phyloP scores from a whole-genome alignment of 768 basidiomycete species.

The Tricholomella constricta region DNA sequence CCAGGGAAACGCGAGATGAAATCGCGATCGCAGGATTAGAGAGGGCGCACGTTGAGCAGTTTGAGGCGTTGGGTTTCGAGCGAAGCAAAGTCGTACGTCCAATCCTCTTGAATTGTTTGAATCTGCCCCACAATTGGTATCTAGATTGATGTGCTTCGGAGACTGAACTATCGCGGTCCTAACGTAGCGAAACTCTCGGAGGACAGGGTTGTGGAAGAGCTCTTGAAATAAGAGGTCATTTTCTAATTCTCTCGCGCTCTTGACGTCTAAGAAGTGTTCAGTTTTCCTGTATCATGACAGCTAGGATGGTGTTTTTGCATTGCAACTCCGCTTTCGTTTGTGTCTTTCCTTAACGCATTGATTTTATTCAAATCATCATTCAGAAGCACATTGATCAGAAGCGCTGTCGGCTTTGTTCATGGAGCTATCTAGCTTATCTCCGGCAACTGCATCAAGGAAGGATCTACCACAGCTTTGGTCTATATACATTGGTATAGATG shows the following conservation, averaged over 20 bases:
- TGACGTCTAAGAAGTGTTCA: background rate
- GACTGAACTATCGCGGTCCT: conserved; percentile 83
- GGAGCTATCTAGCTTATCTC: background rate
- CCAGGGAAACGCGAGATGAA: conserved; percentile 52
- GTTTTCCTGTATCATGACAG: background rate
- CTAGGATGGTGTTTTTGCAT: conserved; percentile 7
- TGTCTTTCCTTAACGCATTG: background rate
- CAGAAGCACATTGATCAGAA: background rate
- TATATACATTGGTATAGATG: background rate
- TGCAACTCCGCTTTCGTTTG: background rate
- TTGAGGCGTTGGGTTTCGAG: conserved; percentile 82
- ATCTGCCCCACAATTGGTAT: conserved; percentile 1
- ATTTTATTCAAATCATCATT: background rate
- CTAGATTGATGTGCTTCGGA: conserved; percentile 85
- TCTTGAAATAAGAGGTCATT: conserved; percentile 56
- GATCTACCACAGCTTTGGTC: background rate
- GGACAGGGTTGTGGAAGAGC: conserved; percentile 84
- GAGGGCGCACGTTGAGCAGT: conserved; percentile 79
- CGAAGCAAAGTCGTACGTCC: conserved; percentile 80
- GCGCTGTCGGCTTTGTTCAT: background rate
- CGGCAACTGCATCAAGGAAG: background rate
- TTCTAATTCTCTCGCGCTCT: background rate
- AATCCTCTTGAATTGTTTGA: background rate
- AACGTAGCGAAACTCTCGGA: conserved; percentile 81
- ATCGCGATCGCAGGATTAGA: conserved; percentile 84